These are phyloP conservation scores for Boletus rubroflammeus DNA, from an alignment of 768 basidiomycete species.

Conservation along the genomic window DNA sequence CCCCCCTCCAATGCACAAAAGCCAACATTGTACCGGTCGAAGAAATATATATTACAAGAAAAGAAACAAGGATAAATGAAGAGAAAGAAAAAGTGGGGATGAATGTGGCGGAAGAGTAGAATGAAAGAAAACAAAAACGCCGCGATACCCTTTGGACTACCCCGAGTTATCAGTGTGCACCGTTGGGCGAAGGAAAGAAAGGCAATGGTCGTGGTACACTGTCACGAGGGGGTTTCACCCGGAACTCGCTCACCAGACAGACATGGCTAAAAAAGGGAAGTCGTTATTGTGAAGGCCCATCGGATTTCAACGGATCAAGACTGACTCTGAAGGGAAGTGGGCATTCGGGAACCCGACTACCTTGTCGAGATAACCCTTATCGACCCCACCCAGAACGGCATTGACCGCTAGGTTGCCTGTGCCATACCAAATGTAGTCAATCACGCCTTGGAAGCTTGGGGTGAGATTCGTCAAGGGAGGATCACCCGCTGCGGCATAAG, in stretches of 20 bases:
- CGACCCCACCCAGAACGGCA: slow-evolving; percentile 85
- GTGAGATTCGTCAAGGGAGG: slow-evolving; percentile 85
- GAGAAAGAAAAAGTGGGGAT: slow-evolving; percentile 7
- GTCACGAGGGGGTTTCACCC: slow-evolving; percentile 70
- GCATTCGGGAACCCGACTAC: slow-evolving; percentile 95
- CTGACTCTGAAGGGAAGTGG: slow-evolving; percentile 96
- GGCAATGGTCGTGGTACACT: slow-evolving; percentile 35
- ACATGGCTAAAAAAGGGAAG: slow-evolving; percentile 53
- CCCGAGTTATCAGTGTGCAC: slow-evolving; percentile 26
- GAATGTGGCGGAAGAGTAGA: neutral
- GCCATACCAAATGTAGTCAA: slow-evolving; percentile 96
- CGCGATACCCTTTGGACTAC: slow-evolving; percentile 5
- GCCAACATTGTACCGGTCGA: slow-evolving; percentile 27
- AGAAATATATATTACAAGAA: slow-evolving; percentile 26
- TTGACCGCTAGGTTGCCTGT: slow-evolving; percentile 69
- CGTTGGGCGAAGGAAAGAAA: slow-evolving; percentile 38
- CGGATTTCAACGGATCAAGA: slow-evolving; percentile 23
- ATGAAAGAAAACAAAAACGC: neutral
- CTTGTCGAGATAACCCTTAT: slow-evolving; percentile 79
- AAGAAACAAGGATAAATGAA: slow-evolving; percentile 24
- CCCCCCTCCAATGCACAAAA: slow-evolving; percentile 22
- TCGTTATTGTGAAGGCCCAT: neutral
- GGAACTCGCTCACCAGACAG: slow-evolving; percentile 69
- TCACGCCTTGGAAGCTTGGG: slow-evolving; percentile 77
- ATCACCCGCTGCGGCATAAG: slow-evolving; percentile 63